Conservation (phyloP, 1,139 yeast genomes). For the Kodamaea ohmeri region DNA sequence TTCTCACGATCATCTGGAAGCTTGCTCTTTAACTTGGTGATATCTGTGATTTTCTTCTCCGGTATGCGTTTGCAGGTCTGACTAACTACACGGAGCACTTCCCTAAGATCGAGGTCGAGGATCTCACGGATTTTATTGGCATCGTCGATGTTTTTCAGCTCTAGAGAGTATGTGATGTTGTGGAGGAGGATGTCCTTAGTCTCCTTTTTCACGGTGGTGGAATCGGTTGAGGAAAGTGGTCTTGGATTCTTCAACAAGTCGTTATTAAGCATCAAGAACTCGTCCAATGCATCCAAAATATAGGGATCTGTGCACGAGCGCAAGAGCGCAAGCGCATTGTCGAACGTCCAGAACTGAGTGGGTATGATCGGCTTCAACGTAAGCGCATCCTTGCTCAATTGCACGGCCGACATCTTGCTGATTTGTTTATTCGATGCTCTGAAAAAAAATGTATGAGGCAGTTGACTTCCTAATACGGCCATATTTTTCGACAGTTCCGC, state of each 20-base stretch:
- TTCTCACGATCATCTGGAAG: slow-evolving; percentile 38
- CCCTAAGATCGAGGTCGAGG: slow-evolving; percentile 36
- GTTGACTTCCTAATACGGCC: slow-evolving; percentile 8
- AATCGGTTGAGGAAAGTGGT: slow-evolving; percentile 26
- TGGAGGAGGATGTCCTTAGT: slow-evolving; percentile 37
- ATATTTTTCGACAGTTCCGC: not conserved
- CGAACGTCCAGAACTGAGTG: slow-evolving; percentile 43
- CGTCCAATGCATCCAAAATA: slow-evolving; percentile 42
- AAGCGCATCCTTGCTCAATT: slow-evolving; percentile 15
- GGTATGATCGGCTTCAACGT: slow-evolving; percentile 37
- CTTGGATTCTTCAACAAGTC: slow-evolving; percentile 27
- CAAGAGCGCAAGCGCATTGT: slow-evolving; percentile 38
- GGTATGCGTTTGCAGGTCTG: slow-evolving; percentile 42
- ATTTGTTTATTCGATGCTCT: slow-evolving; percentile 7
- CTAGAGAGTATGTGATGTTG: slow-evolving; percentile 38
- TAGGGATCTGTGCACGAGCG: slow-evolving; percentile 32
- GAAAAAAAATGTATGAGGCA: slow-evolving; percentile 4
- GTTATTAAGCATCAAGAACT: slow-evolving; percentile 40
- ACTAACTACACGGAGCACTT: slow-evolving; percentile 45
- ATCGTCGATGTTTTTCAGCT: slow-evolving; percentile 30
- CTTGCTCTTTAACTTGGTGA: slow-evolving; percentile 30
- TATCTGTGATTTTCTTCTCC: slow-evolving; percentile 22
- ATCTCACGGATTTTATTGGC: slow-evolving; percentile 39
- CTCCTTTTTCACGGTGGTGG: slow-evolving; percentile 10
- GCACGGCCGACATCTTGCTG: slow-evolving; percentile 10